Percentiles rank a stretch among this genome's conserved stretches.
These are phyloP conservation scores for Adansonia grandidieri DNA, from an alignment of 441 rosid species.

Conservation along the genomic window DNA sequence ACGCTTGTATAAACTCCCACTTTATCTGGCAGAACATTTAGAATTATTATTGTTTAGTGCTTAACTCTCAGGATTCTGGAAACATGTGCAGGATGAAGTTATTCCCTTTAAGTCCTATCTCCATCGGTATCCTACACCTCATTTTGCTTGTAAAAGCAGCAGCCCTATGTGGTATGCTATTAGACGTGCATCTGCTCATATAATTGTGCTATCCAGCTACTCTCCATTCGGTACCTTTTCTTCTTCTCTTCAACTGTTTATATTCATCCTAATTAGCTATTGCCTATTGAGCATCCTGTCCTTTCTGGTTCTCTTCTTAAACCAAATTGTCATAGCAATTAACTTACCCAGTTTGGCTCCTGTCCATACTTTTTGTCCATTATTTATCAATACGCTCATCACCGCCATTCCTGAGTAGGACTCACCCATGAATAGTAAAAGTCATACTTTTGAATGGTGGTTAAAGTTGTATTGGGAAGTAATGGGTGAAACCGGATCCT, in stretches of 20 bases:
- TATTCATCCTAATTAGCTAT: neutral
- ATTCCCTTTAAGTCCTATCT: slow-evolving; percentile 62
- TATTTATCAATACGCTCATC: neutral
- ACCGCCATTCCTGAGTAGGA: neutral
- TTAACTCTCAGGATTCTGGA: slow-evolving; percentile 22
- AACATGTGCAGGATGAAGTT: slow-evolving; percentile 55
- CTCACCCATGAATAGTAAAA: neutral
- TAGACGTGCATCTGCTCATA: slow-evolving; percentile 74
- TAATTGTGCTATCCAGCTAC: slow-evolving; percentile 77
- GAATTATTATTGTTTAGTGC: slow-evolving; percentile 22
- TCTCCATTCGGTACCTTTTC: slow-evolving; percentile 67
- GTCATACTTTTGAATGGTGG: neutral
- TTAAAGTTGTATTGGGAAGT: neutral
- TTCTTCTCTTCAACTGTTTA: slow-evolving; percentile 21
- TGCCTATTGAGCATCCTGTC: neutral
- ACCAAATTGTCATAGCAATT: slow-evolving; percentile 8
- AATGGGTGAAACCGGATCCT: neutral
- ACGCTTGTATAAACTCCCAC: neutral
- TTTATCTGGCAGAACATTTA: slow-evolving; percentile 16
- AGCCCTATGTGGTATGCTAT: slow-evolving; percentile 72
- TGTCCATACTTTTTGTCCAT: neutral
- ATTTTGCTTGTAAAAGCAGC: slow-evolving; percentile 64
- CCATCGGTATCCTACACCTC: slow-evolving; percentile 66
- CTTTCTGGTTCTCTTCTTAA: neutral
- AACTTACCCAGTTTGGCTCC: neutral